A percentile compares a stretch with the other conserved stretches of the same genome.
These are phyloP conservation scores for Dimargaris verticillata DNA, from an alignment of 192 early-diverging fungal species.

Conservation along the genomic window DNA sequence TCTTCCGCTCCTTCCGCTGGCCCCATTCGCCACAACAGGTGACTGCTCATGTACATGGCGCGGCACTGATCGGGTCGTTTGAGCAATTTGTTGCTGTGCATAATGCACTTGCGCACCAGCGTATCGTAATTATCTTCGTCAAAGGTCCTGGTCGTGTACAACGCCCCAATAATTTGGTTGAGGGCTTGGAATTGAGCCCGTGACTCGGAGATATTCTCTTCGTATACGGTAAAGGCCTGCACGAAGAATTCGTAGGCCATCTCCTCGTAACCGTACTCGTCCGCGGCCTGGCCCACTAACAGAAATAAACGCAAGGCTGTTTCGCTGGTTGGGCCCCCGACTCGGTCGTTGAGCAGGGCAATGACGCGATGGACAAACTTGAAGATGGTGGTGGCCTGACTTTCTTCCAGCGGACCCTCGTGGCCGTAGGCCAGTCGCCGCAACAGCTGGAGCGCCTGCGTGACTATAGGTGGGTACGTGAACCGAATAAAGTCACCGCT, in stretches of 20 bases:
- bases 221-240: conserved; percentile 91
- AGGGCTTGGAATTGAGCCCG: conserved; percentile 82
- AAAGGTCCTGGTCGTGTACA: conserved; percentile 70
- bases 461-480: conserved; percentile 78
- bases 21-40: conserved; percentile 77
- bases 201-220: conserved; percentile 88
- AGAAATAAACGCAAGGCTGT: conserved; percentile 69
- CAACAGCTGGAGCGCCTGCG: conserved; percentile 46
- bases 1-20: conserved; percentile 25
- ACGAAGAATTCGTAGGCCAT: conserved; percentile 96
- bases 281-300: conserved; percentile 69
- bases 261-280: conserved; percentile 79
- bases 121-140: conserved; percentile 88
- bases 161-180: conserved; percentile 67
- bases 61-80: conserved; percentile 92
- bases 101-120: conserved; percentile 74
- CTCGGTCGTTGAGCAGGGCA: conserved; percentile 48
- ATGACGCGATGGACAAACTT: conserved; percentile 81
- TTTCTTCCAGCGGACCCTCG: conserved; percentile 18
- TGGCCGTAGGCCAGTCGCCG: conserved; percentile 14
- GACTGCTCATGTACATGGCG: conserved; percentile 61
- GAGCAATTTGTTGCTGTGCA: conserved; percentile 78
- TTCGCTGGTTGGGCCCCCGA: conserved; percentile 37
- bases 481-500: conserved; percentile 85
- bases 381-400: conserved; percentile 58